Conservation (phyloP, 768 basidiomycete species). For the Suillus subaureus region DNA sequence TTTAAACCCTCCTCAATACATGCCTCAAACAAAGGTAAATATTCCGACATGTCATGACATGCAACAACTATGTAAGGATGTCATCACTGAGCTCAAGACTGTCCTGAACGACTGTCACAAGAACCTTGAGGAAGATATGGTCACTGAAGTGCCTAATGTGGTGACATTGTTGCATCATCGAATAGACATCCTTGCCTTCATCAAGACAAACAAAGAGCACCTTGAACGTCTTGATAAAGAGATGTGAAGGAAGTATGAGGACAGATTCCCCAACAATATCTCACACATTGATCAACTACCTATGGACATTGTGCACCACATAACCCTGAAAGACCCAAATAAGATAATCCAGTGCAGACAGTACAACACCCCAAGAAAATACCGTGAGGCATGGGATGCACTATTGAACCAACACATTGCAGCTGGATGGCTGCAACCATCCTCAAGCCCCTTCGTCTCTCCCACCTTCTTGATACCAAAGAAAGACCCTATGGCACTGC, state of each 20-base stretch:
- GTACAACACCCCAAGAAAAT: slow-evolving; percentile 27
- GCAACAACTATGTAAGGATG: fast-evolving
- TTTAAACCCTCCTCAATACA: not conserved
- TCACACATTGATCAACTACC: slow-evolving; percentile 23
- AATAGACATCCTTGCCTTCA: not conserved
- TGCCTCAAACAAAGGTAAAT: not conserved
- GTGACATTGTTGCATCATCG: not conserved
- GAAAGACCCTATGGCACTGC: slow-evolving; percentile 13
- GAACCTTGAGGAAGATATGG: fast-evolving
- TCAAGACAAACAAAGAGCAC: not conserved
- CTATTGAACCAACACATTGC: slow-evolving; percentile 35
- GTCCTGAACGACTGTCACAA: too few relatives aligned
- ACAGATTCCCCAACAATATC: slow-evolving; percentile 23
- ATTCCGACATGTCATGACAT: fast-evolving
- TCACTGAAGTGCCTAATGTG: fast-evolving
- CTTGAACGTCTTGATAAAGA: not conserved
- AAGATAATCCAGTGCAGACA: slow-evolving; percentile 14
- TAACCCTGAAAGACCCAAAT: slow-evolving; percentile 18
- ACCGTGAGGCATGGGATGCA: slow-evolving; percentile 28
- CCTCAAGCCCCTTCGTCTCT: slow-evolving; percentile 29
- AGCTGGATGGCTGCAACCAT: slow-evolving; percentile 30
- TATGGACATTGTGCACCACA: slow-evolving; percentile 14
- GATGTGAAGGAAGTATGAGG: slow-evolving; percentile 3
- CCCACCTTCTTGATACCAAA: slow-evolving; percentile 34
- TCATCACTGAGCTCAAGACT: not conserved